Evolutionary conservation across 768 basidiomycete species (phyloP).

Genomic region (Russula abietina): DNA sequence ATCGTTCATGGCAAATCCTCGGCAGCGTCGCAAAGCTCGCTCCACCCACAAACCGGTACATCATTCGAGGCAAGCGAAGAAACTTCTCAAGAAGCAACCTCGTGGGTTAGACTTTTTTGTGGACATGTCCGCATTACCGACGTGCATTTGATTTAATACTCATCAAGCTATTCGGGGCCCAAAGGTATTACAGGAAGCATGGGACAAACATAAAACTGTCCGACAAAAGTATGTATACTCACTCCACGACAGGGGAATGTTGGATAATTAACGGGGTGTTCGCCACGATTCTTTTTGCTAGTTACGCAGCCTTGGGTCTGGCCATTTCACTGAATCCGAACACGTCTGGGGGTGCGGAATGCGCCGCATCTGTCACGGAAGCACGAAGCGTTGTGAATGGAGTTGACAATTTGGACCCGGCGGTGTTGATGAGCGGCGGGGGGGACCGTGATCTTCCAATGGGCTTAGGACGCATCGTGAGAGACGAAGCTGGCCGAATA

Average conservation of each 20-base stretch:
- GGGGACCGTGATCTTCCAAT: not conserved
- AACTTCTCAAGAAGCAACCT: slow-evolving; percentile 71
- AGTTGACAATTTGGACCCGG: slow-evolving; percentile 3
- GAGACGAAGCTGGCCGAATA: slow-evolving; percentile 20
- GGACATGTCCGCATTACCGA: slow-evolving; percentile 14
- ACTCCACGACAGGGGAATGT: slow-evolving; percentile 12
- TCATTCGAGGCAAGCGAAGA: slow-evolving; percentile 69
- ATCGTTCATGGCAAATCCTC: slow-evolving; percentile 81
- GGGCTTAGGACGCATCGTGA: slow-evolving; percentile 19
- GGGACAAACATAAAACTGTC: slow-evolving; percentile 85
- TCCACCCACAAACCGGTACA: slow-evolving; percentile 73
- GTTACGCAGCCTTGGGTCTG: slow-evolving; percentile 76
- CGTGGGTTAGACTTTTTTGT: slow-evolving; percentile 40
- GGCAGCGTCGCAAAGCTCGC: slow-evolving; percentile 81
- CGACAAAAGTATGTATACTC: slow-evolving; percentile 73
- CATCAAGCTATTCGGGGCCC: slow-evolving; percentile 72
- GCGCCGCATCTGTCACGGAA: slow-evolving; percentile 23
- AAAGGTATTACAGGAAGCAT: slow-evolving; percentile 71
- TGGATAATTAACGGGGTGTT: slow-evolving; percentile 14
- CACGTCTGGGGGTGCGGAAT: slow-evolving; percentile 64
- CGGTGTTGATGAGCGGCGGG: not conserved
- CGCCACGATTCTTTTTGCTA: slow-evolving; percentile 31
- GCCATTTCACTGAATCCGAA: slow-evolving; percentile 60
- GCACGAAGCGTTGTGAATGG: slow-evolving; percentile 21
- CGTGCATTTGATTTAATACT: slow-evolving; percentile 13